Conservation (phyloP, 2,329 filamentous ascomycete species). For the Penicillium aurantiogriseum region DNA sequence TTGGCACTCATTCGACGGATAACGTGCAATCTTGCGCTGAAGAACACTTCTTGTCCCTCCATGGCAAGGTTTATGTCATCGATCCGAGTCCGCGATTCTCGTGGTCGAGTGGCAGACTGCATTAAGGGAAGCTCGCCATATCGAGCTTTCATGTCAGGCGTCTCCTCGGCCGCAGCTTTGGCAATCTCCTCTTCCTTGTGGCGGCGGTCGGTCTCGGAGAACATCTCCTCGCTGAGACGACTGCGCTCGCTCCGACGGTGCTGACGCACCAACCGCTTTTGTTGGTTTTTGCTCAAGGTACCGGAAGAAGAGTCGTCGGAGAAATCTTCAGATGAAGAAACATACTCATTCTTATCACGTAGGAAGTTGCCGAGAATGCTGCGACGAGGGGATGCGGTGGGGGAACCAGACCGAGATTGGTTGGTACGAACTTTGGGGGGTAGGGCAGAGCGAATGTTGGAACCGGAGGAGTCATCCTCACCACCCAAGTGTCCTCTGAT, state of each 20-base stretch:
- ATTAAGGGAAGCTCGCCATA: constrained; percentile 61
- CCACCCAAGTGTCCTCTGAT: constrained; percentile 28
- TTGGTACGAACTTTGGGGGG: constrained; percentile 19
- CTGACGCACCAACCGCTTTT: constrained; percentile 44
- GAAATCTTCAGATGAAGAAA: constrained; percentile 45
- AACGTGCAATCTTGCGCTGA: constrained; percentile 73
- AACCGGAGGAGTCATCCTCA: constrained; percentile 26
- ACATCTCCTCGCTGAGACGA: constrained; percentile 46
- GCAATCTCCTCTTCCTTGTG: constrained; percentile 45
- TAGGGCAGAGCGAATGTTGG: constrained; percentile 21
- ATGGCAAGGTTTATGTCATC: constrained; percentile 52
- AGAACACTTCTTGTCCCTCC: constrained; percentile 60
- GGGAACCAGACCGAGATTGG: constrained; percentile 11
- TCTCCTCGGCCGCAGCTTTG: constrained; percentile 54
- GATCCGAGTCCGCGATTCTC: constrained; percentile 50
- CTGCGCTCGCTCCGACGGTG: constrained; percentile 41
- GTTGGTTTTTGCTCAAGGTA: constrained; percentile 46
- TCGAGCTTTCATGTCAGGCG: constrained; percentile 56
- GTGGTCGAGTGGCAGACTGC: constrained; percentile 54
- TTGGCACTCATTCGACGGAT: constrained; percentile 77
- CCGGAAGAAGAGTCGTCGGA: constrained; percentile 40
- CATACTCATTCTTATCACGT: constrained; percentile 39
- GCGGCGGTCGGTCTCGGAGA: constrained; percentile 41
- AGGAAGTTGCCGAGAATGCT: constrained; percentile 44
- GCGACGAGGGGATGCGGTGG: constrained; percentile 37